Conservation (phyloP, 306 rosid genomes). For the Datisca glomerata region DNA sequence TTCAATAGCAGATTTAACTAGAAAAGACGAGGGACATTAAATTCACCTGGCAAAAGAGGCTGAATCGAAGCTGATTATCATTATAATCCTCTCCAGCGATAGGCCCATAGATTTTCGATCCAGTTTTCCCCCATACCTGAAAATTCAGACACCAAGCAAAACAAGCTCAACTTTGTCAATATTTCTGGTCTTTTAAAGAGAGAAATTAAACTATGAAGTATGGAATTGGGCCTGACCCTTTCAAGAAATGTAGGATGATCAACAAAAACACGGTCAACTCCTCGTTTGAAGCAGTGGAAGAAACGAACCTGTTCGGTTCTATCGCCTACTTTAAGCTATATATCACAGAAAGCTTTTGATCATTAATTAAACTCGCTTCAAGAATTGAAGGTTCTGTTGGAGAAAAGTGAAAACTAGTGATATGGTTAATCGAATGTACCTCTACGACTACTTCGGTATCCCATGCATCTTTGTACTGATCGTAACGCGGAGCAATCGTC, state of each 20-base stretch:
- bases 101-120: slow-evolving; percentile 64
- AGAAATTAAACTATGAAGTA: not conserved
- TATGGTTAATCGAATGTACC: slow-evolving; percentile 30
- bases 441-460: slow-evolving; percentile 40
- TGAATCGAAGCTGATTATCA: slow-evolving; percentile 61
- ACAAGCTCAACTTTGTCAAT: not conserved
- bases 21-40: too few relatives aligned
- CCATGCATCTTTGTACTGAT: slow-evolving; percentile 88
- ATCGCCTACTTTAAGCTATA: slow-evolving; percentile 44
- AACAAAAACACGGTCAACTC: slow-evolving; percentile 74
- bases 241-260: slow-evolving; percentile 62
- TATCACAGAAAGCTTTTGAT: too few relatives aligned
- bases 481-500: slow-evolving; percentile 61
- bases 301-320: slow-evolving; percentile 41
- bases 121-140: slow-evolving; percentile 74
- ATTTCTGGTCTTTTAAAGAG: not conserved
- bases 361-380: too few relatives aligned
- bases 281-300: slow-evolving; percentile 73
- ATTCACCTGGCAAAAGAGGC: slow-evolving; percentile 65
- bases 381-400: too few relatives aligned
- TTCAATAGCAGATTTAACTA: too few relatives aligned
- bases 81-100: slow-evolving; percentile 45
- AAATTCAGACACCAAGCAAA: slow-evolving; percentile 12
- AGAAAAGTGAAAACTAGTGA: too few relatives aligned
- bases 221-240: slow-evolving; percentile 36